Percentiles rank a stretch among this genome's conserved stretches.
Evolutionary conservation across 176 grass and related monocot species (phyloP).

Genomic region (Oryza longistaminata): DNA sequence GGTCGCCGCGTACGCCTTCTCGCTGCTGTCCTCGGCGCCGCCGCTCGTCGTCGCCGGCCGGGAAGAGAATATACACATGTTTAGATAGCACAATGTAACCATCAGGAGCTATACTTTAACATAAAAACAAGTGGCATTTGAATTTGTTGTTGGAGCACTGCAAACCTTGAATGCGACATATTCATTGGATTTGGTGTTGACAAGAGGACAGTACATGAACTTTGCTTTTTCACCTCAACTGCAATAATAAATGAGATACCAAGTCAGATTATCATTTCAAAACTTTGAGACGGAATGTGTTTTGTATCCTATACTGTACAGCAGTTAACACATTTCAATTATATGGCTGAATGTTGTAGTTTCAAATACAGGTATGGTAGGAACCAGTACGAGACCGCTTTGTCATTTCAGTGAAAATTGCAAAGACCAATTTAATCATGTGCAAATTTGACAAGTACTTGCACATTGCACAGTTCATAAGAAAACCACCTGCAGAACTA

Average conservation of each 20-base stretch:
- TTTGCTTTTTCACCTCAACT: constrained; percentile 99
- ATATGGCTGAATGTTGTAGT: not conserved
- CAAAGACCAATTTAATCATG: not conserved
- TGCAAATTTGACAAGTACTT: not conserved
- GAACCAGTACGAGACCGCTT: not conserved
- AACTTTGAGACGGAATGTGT: not conserved
- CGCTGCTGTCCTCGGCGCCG: too few species aligned
- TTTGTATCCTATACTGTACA: not conserved
- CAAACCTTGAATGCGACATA: constrained; percentile 93
- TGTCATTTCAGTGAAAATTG: not conserved
- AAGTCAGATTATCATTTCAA: constrained; percentile 24
- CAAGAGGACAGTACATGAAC: constrained; percentile 75
- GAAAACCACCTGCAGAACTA: not conserved
- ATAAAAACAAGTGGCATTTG: constrained; percentile 2
- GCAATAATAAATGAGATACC: constrained; percentile 1
- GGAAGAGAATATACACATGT: not conserved
- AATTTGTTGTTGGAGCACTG: not conserved
- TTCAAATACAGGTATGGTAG: not conserved
- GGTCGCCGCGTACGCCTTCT: too few species aligned
- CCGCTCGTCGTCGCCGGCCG: too few species aligned
- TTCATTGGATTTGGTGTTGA: constrained; percentile 81
- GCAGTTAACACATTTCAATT: not conserved
- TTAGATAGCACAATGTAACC: not conserved
- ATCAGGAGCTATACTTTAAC: not conserved
- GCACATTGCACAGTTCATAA: not conserved